These are phyloP conservation scores for Zanthoxylum bungeanum DNA, from an alignment of 345 rosid genomes.

Conservation along the genomic window DNA sequence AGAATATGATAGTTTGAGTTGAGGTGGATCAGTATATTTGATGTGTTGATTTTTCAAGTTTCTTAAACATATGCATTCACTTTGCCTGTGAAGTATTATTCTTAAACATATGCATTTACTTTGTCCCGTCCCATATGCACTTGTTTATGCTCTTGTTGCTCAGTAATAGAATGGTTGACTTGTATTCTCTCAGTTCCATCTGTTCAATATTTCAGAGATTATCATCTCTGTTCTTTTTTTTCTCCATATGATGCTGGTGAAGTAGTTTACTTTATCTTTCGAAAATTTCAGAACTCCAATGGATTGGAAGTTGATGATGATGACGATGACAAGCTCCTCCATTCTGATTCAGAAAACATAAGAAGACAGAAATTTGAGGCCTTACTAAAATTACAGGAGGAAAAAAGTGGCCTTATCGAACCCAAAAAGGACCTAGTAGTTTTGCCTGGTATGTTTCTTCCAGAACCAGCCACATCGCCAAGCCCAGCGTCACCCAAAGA, in stretches of 20 bases:
- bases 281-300: constrained; percentile 37
- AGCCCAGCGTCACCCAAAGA: constrained; percentile 26
- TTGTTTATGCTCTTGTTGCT: not conserved
- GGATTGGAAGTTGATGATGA: constrained; percentile 28
- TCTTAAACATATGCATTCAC: too few relatives aligned
- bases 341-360: constrained; percentile 50
- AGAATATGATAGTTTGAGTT: not conserved
- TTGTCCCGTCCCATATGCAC: not conserved
- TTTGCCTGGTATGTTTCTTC: constrained; percentile 75
- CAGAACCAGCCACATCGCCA: constrained; percentile 30
- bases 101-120: not conserved
- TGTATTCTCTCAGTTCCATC: not conserved
- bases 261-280: not conserved
- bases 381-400: constrained; percentile 55
- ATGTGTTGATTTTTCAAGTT: not conserved
- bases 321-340: constrained; percentile 34
- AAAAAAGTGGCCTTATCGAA: constrained; percentile 63
- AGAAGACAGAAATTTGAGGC: constrained; percentile 72
- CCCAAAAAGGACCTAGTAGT: constrained; percentile 51
- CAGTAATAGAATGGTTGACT: not conserved
- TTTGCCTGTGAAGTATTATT: too few relatives aligned
- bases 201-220: not conserved
- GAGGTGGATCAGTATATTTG: not conserved
- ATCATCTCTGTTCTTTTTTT: not conserved
- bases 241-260: not conserved